Base-by-base conservation (phyloP, 2,329 filamentous ascomycete species). In the Aureobasidium sp. region DNA sequence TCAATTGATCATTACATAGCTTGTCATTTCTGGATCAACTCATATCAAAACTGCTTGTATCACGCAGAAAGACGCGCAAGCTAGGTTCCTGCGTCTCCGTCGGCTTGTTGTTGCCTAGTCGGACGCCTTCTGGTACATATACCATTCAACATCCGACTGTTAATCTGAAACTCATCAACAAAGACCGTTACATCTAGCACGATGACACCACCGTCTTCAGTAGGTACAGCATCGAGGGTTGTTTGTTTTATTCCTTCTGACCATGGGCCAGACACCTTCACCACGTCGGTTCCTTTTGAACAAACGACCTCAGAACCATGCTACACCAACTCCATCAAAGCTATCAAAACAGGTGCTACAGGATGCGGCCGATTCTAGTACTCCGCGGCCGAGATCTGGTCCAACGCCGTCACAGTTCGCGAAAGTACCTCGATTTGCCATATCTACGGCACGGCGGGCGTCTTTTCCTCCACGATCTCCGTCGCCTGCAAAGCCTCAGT, bases 401-500 rank as follows among this genome's bases (percentile, higher is more conserved):
- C 60, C 48, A 12, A 56, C 39, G 23, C 50, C 41, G 2, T 27
- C 47, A 52, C 62, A 60, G 23, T 63, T 63, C 17, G 48, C 55
- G 4, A 44, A 12, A 36, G 48, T 47, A 10, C 56, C 62, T n/a
- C 55, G 56, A 29, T 63, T 60, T 32, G n/a, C 46, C 20, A 42
- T 50, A n/a, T 41, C 55, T 7, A 32, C 53, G n/a, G 34, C 32
- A 20, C 10, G 62, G 9, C 27, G 46, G 46, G 20, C 42, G 8
- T 58, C 52, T 15, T 58, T 50, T 39, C 52, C 55, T 37, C 48
- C 62, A 50, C 36, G 55, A 6, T 59, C 62, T 20, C 62, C 48
- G 27, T 60, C 55, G 20, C 53, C 53, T 20, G 39, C 26, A 15
- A 59, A 53, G 26, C n/a, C 20, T 8, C 42, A 47, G 10, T 46